Percentiles rank a stretch among this genome's conserved stretches.
These are phyloP conservation scores for Leccinum subgranulosum DNA, from an alignment of 768 basidiomycete species.

Conservation along the genomic window DNA sequence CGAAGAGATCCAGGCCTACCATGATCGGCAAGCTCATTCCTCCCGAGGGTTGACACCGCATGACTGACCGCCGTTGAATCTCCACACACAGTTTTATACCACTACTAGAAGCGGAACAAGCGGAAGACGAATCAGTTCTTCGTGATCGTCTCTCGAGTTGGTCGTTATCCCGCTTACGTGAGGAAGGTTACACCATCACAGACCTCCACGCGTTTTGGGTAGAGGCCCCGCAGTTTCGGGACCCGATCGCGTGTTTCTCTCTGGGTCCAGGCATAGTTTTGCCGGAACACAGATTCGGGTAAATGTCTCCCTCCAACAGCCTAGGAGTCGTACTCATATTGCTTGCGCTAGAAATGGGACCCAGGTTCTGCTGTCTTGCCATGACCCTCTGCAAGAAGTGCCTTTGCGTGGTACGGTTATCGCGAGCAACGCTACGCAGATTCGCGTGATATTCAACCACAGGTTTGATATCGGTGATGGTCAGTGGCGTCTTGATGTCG, in stretches of 20 bases:
- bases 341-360: slow-evolving; percentile 58
- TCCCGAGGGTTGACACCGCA: not conserved
- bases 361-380: slow-evolving; percentile 59
- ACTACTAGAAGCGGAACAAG: slow-evolving; percentile 56
- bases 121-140: slow-evolving; percentile 56
- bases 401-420: slow-evolving; percentile 57
- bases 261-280: slow-evolving; percentile 61
- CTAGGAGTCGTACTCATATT: not conserved
- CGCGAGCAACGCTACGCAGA: slow-evolving; percentile 44
- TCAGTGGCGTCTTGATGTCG: slow-evolving; percentile 69
- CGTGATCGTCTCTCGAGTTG: slow-evolving; percentile 66
- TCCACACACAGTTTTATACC: slow-evolving; percentile 42
- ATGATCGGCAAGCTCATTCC: slow-evolving; percentile 42
- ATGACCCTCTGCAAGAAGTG: slow-evolving; percentile 58
- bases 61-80: not conserved
- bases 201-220: slow-evolving; percentile 68
- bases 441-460: slow-evolving; percentile 59
- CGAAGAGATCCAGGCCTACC: slow-evolving; percentile 52
- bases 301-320: slow-evolving; percentile 21
- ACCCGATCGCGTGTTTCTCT: slow-evolving; percentile 62
- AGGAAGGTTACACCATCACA: slow-evolving; percentile 74
- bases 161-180: slow-evolving; percentile 54
- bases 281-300: slow-evolving; percentile 72
- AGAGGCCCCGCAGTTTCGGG: slow-evolving; percentile 58
- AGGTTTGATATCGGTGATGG: slow-evolving; percentile 42